Percentiles rank a stretch among this genome's conserved stretches.
Evolutionary conservation across 148 eudicot species (phyloP).

Genomic region (Dysphania ambrosioides): DNA sequence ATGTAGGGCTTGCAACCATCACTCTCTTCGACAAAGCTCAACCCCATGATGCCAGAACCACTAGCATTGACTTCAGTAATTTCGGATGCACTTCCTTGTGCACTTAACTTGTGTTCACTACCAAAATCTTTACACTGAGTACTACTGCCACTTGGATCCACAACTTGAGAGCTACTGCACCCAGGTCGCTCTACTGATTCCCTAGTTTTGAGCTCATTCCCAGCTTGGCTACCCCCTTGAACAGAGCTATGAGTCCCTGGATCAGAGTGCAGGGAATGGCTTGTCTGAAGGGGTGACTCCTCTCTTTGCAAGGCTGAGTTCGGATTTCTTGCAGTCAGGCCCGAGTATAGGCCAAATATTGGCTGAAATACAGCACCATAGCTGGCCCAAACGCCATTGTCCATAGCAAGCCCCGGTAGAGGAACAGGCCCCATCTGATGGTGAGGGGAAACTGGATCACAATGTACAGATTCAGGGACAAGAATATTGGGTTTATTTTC

Average conservation of each 20-base stretch:
- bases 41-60: conserved; percentile 20
- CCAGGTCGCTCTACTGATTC: conserved; percentile 18
- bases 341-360: conserved; percentile 15
- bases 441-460: conserved; percentile 16
- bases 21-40: conserved; percentile 29
- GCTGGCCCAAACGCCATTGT: conserved; percentile 21
- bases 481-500: conserved; percentile 15
- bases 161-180: conserved; percentile 6
- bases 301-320: conserved; percentile 29
- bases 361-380: conserved; percentile 25
- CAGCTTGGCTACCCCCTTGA: conserved; percentile 15
- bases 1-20: conserved; percentile 21
- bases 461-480: conserved; percentile 20
- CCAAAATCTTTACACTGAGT: conserved; percentile 22
- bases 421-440: conserved; percentile 27
- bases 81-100: conserved; percentile 29
- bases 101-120: conserved; percentile 21
- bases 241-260: conserved; percentile 31
- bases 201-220: conserved; percentile 13
- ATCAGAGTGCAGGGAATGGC: conserved; percentile 36
- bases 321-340: conserved; percentile 22
- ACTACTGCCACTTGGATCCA: conserved; percentile 23
- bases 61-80: conserved; percentile 28
- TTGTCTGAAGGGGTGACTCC: conserved; percentile 32
- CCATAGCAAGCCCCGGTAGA: conserved; percentile 9